These are phyloP conservation scores for Cajanus cajan DNA, from an alignment of 306 rosid species.

Conservation along the genomic window DNA sequence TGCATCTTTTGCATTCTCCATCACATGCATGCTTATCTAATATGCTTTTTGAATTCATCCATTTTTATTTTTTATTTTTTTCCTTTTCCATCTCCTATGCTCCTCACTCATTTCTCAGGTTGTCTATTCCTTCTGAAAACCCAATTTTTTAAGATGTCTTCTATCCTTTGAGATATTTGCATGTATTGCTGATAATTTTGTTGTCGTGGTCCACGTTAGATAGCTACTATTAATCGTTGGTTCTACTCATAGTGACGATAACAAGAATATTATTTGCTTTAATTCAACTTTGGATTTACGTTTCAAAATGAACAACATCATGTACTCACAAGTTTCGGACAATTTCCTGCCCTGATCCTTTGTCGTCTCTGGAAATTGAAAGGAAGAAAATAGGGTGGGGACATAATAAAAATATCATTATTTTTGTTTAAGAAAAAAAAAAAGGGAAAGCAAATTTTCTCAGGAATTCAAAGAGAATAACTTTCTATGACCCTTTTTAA, in stretches of 20 bases:
- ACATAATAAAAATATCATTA: too few species aligned
- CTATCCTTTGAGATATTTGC: slow-evolving; percentile 5
- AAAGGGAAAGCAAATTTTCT: too few species aligned
- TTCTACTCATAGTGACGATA: background rate
- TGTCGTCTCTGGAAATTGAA: background rate
- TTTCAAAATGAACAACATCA: background rate
- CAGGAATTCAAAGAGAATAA: too few species aligned
- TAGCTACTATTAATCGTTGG: background rate
- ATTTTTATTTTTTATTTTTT: too few species aligned
- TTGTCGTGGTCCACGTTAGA: slow-evolving; percentile 19
- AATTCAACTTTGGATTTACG: background rate
- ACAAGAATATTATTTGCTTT: background rate
- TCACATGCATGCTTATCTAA: slow-evolving; percentile 22
- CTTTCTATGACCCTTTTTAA: too few species aligned
- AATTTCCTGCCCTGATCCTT: background rate
- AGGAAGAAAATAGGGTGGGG: background rate
- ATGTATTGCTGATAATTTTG: slow-evolving; percentile 6
- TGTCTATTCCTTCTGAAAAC: slow-evolving; percentile 15
- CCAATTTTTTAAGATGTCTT: background rate
- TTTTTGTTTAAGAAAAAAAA: too few species aligned
- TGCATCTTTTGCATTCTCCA: background rate
- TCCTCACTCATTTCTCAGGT: too few species aligned
- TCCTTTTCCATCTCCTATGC: too few species aligned
- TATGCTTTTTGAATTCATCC: background rate
- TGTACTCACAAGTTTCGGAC: background rate